Base-by-base conservation (phyloP, 306 rosid genomes). In the Cicer cuneatum region DNA sequence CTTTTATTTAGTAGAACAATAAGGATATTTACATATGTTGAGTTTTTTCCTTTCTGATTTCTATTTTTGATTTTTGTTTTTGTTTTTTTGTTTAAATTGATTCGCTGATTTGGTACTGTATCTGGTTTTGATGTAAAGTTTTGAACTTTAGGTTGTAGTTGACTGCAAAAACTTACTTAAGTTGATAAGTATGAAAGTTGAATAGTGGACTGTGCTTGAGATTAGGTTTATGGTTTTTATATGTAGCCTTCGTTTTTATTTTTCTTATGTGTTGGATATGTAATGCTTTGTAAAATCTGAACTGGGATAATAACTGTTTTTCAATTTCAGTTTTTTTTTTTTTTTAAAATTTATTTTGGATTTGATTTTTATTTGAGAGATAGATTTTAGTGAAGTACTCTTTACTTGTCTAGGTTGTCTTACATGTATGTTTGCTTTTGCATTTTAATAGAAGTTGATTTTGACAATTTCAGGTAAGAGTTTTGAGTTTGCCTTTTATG, bases 391-490 rank as follows among this genome's bases (percentile, higher is more conserved):
- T 60, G 57, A 60, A 13, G 7, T 56, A 4, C 51, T 47, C 39
- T 54, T 59, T 38, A 37, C 21, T 73, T 53, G 8, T 35, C 49
- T 43, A 1, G 8, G 37, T 75, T 61, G 3, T 29, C 41, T 72
- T 54, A 49, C 29, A 12, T 41, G 29, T 8, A 11, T 56, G 7
- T 18, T 60, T 67, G 12, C 35, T 42, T 65, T 66, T 49, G 40
- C 66, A 54, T 37, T 47, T 59, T 39, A 49, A 24, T 41, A 37
- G 24, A 76, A 52, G 62, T 49, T 80, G 33, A 62, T 10, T 76
- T 75, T 58, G 64, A 59, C 16, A 70, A 40, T 61, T 70, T 74
- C 87, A 73, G 88, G 85, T 69, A 15, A 57, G 79, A 70, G 58
- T 80, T 63, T 64, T 52, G 79, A 57, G 73, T 72, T 68, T 69